phyloP scores from a whole-genome alignment of 2,329 filamentous ascomycete species.

The Ceratocystis lukuohia region DNA sequence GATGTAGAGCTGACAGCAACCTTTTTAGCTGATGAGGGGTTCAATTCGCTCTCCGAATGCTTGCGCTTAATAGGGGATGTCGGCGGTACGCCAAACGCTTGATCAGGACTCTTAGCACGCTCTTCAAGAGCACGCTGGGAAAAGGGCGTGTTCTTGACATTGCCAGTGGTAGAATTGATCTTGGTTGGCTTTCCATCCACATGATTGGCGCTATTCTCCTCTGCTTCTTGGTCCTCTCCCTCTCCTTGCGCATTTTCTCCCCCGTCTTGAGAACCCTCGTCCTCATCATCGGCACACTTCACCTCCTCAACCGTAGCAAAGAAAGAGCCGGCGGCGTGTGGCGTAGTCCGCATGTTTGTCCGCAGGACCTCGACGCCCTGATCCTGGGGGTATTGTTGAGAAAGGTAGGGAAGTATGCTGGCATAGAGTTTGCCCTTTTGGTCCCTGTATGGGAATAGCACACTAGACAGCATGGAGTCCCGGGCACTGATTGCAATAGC shows the following conservation, averaged over 20 bases:
- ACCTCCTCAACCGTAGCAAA: conserved; percentile 21
- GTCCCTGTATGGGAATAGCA: conserved; percentile 61
- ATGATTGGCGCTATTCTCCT: not conserved
- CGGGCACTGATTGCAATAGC: conserved; percentile 58
- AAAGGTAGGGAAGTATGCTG: conserved; percentile 69
- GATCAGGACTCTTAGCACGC: conserved; percentile 9
- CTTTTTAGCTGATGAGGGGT: conserved; percentile 27
- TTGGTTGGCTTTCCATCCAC: conserved; percentile 7
- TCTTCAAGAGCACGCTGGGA: conserved; percentile 9
- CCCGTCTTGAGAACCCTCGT: conserved; percentile 27
- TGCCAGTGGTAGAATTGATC: conserved; percentile 17
- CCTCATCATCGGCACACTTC: conserved; percentile 19
- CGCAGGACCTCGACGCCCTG: conserved; percentile 58
- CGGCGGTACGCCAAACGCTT: conserved; percentile 13
- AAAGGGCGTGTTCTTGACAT: conserved; percentile 13
- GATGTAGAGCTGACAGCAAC: conserved; percentile 4
- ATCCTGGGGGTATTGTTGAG: conserved; percentile 48
- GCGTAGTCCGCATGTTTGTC: conserved; percentile 39
- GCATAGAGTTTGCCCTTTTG: conserved; percentile 50
- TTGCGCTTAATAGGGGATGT: conserved; percentile 30
- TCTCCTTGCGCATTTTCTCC: conserved; percentile 28
- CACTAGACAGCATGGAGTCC: conserved; percentile 64
- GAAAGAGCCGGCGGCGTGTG: conserved; percentile 23
- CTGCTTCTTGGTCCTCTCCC: conserved; percentile 20
- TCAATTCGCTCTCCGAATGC: conserved; percentile 28